Conservation (phyloP, 1,284 basidiomycete species). For the Fomes fomentarius region DNA sequence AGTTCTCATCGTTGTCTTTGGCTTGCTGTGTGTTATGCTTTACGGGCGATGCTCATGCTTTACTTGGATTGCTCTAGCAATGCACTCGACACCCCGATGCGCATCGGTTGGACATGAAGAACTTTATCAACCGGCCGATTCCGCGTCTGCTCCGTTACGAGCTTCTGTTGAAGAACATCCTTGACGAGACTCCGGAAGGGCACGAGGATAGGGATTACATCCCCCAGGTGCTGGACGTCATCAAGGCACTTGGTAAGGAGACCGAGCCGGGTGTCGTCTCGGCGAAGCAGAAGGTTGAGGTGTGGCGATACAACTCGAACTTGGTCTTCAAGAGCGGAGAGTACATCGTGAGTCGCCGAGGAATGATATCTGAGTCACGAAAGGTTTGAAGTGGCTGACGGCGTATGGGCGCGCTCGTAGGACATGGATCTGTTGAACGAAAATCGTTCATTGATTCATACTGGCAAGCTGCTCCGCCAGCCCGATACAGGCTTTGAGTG, state of each 20-base stretch:
- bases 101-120: slow-evolving; percentile 83
- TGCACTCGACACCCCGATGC: slow-evolving; percentile 76
- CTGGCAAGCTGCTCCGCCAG: slow-evolving; percentile 81
- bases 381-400: too few species aligned
- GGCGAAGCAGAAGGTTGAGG: slow-evolving; percentile 84
- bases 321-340: slow-evolving; percentile 81
- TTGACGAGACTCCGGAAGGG: slow-evolving; percentile 69
- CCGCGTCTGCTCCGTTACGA: slow-evolving; percentile 89
- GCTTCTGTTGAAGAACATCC: slow-evolving; percentile 79
- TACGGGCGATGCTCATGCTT: background rate
- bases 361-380: too few species aligned
- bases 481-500: slow-evolving; percentile 84
- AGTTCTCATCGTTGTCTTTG: slow-evolving; percentile 31
- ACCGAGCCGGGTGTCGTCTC: slow-evolving; percentile 83
- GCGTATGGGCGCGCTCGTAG: slow-evolving; percentile 38
- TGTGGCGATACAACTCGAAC: slow-evolving; percentile 84
- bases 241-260: slow-evolving; percentile 83
- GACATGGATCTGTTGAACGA: slow-evolving; percentile 89
- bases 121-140: slow-evolving; percentile 88
- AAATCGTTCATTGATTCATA: slow-evolving; percentile 80
- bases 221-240: slow-evolving; percentile 82
- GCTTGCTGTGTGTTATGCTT: too few species aligned
- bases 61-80: slow-evolving; percentile 55
- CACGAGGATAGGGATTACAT: slow-evolving; percentile 84
- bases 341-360: slow-evolving; percentile 74